Conservation (phyloP, 495 filamentous ascomycete genomes). For the Penicillium goetzii region DNA sequence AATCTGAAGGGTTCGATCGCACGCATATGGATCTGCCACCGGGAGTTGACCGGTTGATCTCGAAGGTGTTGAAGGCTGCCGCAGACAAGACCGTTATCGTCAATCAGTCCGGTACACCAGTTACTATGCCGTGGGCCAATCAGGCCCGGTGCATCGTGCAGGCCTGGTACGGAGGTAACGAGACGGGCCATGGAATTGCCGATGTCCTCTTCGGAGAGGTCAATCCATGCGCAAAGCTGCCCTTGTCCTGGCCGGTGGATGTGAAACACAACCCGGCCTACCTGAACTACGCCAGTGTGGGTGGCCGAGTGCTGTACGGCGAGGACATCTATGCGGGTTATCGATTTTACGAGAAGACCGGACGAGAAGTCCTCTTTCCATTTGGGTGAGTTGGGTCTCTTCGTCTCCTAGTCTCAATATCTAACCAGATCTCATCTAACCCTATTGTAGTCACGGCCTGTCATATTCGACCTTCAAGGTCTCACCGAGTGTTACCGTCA, state of each 20-base stretch:
- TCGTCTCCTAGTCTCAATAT: slow-evolving; percentile 6
- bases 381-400: slow-evolving; percentile 26
- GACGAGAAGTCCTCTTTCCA: slow-evolving; percentile 25
- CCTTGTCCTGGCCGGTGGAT: slow-evolving; percentile 62
- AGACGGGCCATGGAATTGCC: slow-evolving; percentile 57
- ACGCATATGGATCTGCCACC: slow-evolving; percentile 76
- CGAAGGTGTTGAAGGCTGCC: slow-evolving; percentile 65
- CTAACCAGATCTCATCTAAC: slow-evolving; percentile 9
- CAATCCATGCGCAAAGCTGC: slow-evolving; percentile 55
- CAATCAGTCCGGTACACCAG: slow-evolving; percentile 77
- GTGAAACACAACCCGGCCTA: slow-evolving; percentile 69
- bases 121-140: slow-evolving; percentile 78
- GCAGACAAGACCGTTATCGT: slow-evolving; percentile 69
- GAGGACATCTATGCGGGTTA: slow-evolving; percentile 79
- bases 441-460: slow-evolving; percentile 57
- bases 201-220: slow-evolving; percentile 61
- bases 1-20: slow-evolving; percentile 81
- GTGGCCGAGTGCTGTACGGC: slow-evolving; percentile 69
- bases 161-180: slow-evolving; percentile 68
- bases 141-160: slow-evolving; percentile 66
- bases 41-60: slow-evolving; percentile 64
- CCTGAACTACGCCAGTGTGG: slow-evolving; percentile 66
- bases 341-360: slow-evolving; percentile 78
- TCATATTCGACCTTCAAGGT: slow-evolving; percentile 69
- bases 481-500: slow-evolving; percentile 43